A percentile compares a stretch with the other conserved stretches of the same genome.
Evolutionary conservation across 2,329 filamentous ascomycete species (phyloP).

Genomic region (Penicillium hesseltinei): DNA sequence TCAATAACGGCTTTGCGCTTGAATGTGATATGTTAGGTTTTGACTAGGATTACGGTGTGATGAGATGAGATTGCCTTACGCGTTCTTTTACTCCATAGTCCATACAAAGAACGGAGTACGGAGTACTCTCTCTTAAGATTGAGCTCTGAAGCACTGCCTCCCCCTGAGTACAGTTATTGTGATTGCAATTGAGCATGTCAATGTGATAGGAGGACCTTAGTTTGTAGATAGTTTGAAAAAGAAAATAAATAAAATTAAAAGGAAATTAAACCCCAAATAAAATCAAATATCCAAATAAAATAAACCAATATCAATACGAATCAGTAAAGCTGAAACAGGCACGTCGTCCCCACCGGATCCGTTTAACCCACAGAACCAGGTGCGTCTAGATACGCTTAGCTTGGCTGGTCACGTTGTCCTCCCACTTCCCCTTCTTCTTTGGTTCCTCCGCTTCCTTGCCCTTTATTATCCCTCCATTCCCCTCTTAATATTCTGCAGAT

Average conservation of each 20-base stretch:
- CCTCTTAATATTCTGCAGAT: conserved; percentile 25
- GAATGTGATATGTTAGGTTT: conserved; percentile 24
- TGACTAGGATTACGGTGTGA: conserved; percentile 10
- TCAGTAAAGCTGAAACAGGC: conserved; percentile 39
- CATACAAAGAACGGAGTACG: background rate
- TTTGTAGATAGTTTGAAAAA: too few species aligned
- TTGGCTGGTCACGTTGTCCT: conserved; percentile 21
- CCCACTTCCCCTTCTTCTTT: conserved; percentile 24
- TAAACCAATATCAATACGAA: conserved; percentile 8
- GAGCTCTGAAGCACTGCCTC: conserved; percentile 1
- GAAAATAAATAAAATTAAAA: background rate
- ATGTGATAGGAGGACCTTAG: background rate
- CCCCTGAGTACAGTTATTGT: background rate
- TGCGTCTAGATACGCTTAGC: conserved; percentile 23
- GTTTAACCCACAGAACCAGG: conserved; percentile 15
- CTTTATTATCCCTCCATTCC: conserved; percentile 21
- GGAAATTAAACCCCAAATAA: background rate
- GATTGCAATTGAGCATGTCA: background rate
- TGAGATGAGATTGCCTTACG: conserved; percentile 6
- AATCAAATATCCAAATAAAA: background rate
- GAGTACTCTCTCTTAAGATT: background rate
- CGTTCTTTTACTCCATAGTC: conserved; percentile 1
- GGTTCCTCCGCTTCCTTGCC: conserved; percentile 10
- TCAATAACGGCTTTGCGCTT: conserved; percentile 13
- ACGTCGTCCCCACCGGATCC: conserved; percentile 29